A percentile compares a stretch with the other conserved stretches of the same genome.
phyloP scores from a whole-genome alignment of 768 basidiomycete species.

The Kwoniella heveanensis region DNA sequence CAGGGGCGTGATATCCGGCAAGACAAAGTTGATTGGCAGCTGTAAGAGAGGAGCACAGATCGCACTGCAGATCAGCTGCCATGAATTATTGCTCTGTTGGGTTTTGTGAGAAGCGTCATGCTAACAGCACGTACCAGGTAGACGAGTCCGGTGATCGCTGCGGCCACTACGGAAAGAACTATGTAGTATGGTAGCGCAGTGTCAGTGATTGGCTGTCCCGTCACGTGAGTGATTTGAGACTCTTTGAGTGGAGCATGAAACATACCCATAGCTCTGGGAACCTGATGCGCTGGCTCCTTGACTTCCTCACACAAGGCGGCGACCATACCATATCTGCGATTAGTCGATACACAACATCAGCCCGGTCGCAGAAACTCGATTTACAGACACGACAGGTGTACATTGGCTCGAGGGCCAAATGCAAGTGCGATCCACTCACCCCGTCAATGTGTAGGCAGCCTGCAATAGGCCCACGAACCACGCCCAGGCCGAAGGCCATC shows the following conservation, averaged over 20 bases:
- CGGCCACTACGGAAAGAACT: constrained; percentile 48
- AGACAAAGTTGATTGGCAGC: constrained; percentile 67
- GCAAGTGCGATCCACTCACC: no score
- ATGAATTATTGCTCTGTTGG: no score
- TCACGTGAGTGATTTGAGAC: no score
- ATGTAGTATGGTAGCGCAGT: background rate
- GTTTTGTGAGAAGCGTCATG: no score
- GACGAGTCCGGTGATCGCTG: constrained; percentile 44
- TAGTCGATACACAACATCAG: background rate
- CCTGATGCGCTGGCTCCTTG: constrained; percentile 62
- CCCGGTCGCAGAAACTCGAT: no score
- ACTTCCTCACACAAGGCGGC: constrained; percentile 72
- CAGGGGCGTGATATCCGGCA: constrained; percentile 64
- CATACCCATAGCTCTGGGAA: constrained; percentile 64
- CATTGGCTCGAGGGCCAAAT: no score
- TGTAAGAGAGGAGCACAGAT: constrained; percentile 54
- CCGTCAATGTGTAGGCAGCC: constrained; percentile 63
- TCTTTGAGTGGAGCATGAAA: no score
- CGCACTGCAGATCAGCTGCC: no score
- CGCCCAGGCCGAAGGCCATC: constrained; percentile 70
- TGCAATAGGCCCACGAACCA: constrained; percentile 66
- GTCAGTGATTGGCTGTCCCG: no score
- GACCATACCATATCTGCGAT: constrained; percentile 63
- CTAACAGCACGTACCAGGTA: constrained; percentile 44
- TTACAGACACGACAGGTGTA: no score